A percentile compares a stretch with the other conserved stretches of the same genome.
phyloP scores from a whole-genome alignment of 2,329 filamentous ascomycete species.

The Alternaria brassicae region DNA sequence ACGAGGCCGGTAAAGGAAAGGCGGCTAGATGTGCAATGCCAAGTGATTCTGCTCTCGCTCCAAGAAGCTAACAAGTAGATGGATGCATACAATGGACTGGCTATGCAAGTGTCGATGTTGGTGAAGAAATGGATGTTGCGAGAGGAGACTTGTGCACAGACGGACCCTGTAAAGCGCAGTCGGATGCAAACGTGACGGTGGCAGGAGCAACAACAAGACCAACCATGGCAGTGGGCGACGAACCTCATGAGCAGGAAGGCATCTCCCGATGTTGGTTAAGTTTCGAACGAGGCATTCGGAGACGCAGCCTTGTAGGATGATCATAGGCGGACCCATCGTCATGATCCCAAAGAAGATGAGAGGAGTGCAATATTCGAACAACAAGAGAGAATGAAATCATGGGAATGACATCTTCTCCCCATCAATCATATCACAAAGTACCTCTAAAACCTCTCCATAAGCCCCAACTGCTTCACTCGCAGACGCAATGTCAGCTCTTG shows the following conservation, averaged over 20 bases:
- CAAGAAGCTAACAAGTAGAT: slow-evolving; percentile 47
- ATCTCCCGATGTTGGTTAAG: background rate
- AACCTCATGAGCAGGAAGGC: slow-evolving; percentile 17
- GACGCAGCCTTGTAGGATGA: slow-evolving; percentile 7
- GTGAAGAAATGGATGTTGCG: slow-evolving; percentile 4
- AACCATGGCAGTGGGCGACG: slow-evolving; percentile 20
- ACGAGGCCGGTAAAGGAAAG: slow-evolving; percentile 40
- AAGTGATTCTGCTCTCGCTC: slow-evolving; percentile 35
- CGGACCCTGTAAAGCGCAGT: slow-evolving; percentile 20
- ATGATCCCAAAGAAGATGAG: slow-evolving; percentile 13
- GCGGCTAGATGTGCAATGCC: slow-evolving; percentile 34
- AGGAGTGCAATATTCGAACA: slow-evolving; percentile 19
- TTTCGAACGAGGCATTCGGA: background rate
- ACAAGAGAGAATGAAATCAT: background rate
- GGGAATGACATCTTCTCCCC: background rate
- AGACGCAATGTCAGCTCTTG: background rate
- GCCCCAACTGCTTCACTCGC: background rate
- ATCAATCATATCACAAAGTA: background rate
- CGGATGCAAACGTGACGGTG: slow-evolving; percentile 29
- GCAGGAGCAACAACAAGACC: slow-evolving; percentile 31
- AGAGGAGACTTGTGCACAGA: slow-evolving; percentile 29
- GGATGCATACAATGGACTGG: slow-evolving; percentile 39
- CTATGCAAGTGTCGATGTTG: slow-evolving; percentile 22
- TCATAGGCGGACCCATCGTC: slow-evolving; percentile 5
- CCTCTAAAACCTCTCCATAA: background rate